phyloP scores from a whole-genome alignment of 257 asterid genomes.

The Solanum ossicruentum region DNA sequence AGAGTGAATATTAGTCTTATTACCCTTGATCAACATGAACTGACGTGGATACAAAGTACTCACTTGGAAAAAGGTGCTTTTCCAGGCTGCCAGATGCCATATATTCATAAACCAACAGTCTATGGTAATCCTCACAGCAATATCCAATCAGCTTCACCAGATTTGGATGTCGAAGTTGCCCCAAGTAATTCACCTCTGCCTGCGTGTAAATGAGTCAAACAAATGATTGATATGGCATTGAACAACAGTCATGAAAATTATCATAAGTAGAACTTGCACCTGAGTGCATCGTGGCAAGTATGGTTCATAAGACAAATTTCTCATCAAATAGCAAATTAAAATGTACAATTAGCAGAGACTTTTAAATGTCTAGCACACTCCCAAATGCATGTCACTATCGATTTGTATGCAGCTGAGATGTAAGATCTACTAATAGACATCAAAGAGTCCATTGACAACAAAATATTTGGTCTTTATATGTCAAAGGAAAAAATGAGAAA shows the following conservation, averaged over 20 bases:
- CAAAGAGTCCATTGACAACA: not conserved
- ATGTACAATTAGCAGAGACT: not conserved
- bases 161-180: conserved; percentile 76
- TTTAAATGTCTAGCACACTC: not conserved
- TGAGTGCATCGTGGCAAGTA: not conserved
- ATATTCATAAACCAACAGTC: conserved; percentile 84
- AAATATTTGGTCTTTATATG: not conserved
- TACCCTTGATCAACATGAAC: not conserved
- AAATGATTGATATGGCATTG: not conserved
- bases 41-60: conserved; percentile 18
- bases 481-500: not conserved
- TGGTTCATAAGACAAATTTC: not conserved
- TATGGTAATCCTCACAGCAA: conserved; percentile 83
- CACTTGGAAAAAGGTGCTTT: conserved; percentile 69
- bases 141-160: conserved; percentile 84
- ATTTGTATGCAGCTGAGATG: not conserved
- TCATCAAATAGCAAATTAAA: not conserved
- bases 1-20: not conserved
- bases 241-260: not conserved
- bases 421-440: not conserved
- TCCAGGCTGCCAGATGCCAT: conserved; percentile 95
- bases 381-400: not conserved
- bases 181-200: conserved; percentile 92
- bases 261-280: not conserved
- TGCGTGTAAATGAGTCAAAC: conserved; percentile 16